Evolutionary conservation across 768 basidiomycete species (phyloP), one percentile per base, ranked within the genome.

Genomic region (Termitomyces sp.): DNA sequence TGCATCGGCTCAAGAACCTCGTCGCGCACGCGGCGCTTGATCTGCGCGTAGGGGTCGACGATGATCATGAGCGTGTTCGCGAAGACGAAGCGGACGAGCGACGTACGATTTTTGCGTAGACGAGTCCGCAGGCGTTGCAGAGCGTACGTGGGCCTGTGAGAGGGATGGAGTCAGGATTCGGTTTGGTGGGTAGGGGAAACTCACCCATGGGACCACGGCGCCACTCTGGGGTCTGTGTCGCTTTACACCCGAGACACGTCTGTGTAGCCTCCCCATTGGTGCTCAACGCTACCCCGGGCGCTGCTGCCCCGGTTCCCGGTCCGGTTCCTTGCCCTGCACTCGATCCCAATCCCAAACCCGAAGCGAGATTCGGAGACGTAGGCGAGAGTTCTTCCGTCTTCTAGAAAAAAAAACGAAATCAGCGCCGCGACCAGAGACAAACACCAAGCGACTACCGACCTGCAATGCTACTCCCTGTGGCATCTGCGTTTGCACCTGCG

Each of bases 181-280:
- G 5, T 31, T 31, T 9, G 31, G 23, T 26, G 9, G 41, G n/a
- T 8, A 19, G 9, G 17, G 3, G 33, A 48, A 37, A 71, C 76
- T 68, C 66, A 91, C 89, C 90, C 74, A 92, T 70, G 14, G 90
- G 90, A 1, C 90, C 90, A 60, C 91, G 75, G 54, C 90, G 77
- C 90, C 91, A 93, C 74, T 93, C 90, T 6, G 90, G 90, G 60
- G 90, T 93, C 55, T 89, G 86, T 15, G 91, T 93, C 59, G 89
- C 90, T 63, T 74, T 79, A 72, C 90, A 93, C 33, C 89, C 91
- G 33, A 90, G 75, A 71, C 90, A 93, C 26, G 80, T 87, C 68
- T 91, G 90, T 73, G 50, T 73, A 26, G 30, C 6, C 21, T 50
- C 48, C 3, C 21, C 48, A 12, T 15, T 49, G 14, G n/a, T 7